These are phyloP conservation scores for Colletotrichum tabaci DNA, from an alignment of 2,329 filamentous ascomycete genomes.

Conservation along the genomic window DNA sequence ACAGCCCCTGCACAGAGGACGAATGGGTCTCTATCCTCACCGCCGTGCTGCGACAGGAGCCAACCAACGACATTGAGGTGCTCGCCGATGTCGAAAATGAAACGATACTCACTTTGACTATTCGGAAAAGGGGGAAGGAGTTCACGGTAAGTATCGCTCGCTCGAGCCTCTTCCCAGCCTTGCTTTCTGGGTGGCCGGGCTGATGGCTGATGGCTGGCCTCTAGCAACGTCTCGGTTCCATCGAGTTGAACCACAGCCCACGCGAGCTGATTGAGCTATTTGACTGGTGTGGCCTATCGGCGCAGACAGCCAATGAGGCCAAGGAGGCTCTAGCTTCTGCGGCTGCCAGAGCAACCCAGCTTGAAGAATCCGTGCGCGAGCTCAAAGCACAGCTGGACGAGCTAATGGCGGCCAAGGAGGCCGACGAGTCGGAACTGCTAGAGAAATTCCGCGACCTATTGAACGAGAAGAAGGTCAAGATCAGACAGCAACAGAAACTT, in stretches of 20 bases:
- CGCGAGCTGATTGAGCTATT: constrained; percentile 75
- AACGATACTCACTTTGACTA: constrained; percentile 70
- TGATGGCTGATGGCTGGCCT: constrained; percentile 35
- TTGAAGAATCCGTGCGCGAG: constrained; percentile 70
- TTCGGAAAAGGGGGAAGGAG: constrained; percentile 76
- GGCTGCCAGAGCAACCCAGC: constrained; percentile 58
- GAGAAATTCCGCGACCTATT: constrained; percentile 79
- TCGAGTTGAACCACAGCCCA: constrained; percentile 69
- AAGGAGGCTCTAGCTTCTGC: constrained; percentile 60
- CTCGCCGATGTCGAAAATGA: constrained; percentile 71
- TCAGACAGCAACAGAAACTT: constrained; percentile 79
- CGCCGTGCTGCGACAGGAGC: constrained; percentile 68
- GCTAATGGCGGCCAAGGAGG: constrained; percentile 75
- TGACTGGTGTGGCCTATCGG: constrained; percentile 77
- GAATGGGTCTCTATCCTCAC: constrained; percentile 78
- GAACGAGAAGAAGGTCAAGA: constrained; percentile 86
- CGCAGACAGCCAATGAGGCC: constrained; percentile 62
- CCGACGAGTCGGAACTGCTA: constrained; percentile 76
- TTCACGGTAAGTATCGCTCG: constrained; percentile 71
- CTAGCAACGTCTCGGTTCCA: constrained; percentile 78
- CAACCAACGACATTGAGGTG: constrained; percentile 69
- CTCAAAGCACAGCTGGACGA: constrained; percentile 77
- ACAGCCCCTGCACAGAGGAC: constrained; percentile 68
- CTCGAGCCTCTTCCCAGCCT: constrained; percentile 33
- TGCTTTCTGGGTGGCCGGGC: constrained; percentile 30